Base-by-base conservation (phyloP, 2,329 filamentous ascomycete species). In the Xylariaceae sp. region DNA sequence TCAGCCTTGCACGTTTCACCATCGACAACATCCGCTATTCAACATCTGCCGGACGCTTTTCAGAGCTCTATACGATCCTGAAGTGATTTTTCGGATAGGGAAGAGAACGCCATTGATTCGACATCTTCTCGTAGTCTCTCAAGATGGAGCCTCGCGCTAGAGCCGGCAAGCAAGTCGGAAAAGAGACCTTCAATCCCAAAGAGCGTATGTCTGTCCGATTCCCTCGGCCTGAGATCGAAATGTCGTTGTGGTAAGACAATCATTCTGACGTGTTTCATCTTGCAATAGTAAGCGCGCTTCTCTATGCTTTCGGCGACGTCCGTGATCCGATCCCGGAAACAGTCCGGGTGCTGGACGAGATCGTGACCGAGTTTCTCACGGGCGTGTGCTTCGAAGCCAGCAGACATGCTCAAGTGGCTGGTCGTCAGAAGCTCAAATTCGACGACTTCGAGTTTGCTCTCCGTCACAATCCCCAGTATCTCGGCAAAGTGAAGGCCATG, bases 371-470 rank as follows among this genome's bases (percentile, higher is more conserved):
- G 78, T 97, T 96, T 79, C 90, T 97, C 73, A 91, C 96, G 72
- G 91, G 94, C 73, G 87, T 94, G 57, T 93, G 90, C 75, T 94
- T 96, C 77, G 88, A 91, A 71, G 93, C 94, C 3, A 90, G 92
- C 3, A 86, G 90, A 50, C 87, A 88, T 56, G 94, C 94, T 0
- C 87, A 90, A 73, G 90, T 96, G 74, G 87, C 89, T 2, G 88
- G 92, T 0, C 89, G 94, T 1, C 90, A 96, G 69, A 99, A 99
- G 77, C 92, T 99, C 76, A 99, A 99, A 74, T 90, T 96, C 69
- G 93, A 97, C 70, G 94, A 99, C 75, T 96, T 99, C 77, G 92
- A 95, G 71, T 99, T 96, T 75, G 91, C 92, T 45, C 84, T 97
- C 67, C 85, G 94, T 37, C 85, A 89, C 64, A 95, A 97, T 70